Evolutionary conservation across 2,329 filamentous ascomycete genomes (phyloP).

Genomic region (Ophiosphaerella herpotricha): DNA sequence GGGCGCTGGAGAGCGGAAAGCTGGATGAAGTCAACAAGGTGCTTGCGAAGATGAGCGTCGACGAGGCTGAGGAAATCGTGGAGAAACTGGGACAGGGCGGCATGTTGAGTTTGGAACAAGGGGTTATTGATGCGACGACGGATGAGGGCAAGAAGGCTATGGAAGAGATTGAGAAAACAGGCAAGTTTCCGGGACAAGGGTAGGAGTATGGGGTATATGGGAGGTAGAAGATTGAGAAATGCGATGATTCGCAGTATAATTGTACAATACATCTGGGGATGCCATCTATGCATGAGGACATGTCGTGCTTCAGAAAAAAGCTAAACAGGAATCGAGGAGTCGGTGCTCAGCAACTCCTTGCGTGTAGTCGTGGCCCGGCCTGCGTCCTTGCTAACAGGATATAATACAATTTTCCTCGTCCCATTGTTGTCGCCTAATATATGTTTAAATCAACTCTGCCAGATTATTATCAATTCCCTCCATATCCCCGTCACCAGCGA

Average conservation of each 20-base stretch:
- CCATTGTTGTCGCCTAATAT: neutral
- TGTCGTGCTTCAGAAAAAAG: too few relatives aligned
- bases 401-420: neutral
- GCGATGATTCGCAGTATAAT: neutral
- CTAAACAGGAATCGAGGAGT: too few relatives aligned
- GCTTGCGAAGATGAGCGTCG: constrained; percentile 83
- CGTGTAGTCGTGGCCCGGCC: too few relatives aligned
- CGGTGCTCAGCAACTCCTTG: too few relatives aligned
- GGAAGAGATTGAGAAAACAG: constrained; percentile 64
- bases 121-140: constrained; percentile 94
- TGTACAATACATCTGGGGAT: constrained; percentile 2
- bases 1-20: constrained; percentile 84
- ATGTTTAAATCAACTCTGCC: constrained; percentile 54
- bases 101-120: constrained; percentile 87
- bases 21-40: constrained; percentile 89
- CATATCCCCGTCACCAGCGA: constrained; percentile 56
- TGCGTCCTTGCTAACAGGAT: neutral
- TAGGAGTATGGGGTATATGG: neutral
- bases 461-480: constrained; percentile 65
- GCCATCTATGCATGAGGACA: neutral
- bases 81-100: constrained; percentile 80
- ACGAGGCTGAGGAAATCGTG: constrained; percentile 84
- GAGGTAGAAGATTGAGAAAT: neutral
- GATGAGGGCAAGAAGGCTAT: constrained; percentile 79
- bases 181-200: constrained; percentile 45